Base-by-base conservation (phyloP, 371 early-diverging fungal species). In the Nematocida ironsii region DNA sequence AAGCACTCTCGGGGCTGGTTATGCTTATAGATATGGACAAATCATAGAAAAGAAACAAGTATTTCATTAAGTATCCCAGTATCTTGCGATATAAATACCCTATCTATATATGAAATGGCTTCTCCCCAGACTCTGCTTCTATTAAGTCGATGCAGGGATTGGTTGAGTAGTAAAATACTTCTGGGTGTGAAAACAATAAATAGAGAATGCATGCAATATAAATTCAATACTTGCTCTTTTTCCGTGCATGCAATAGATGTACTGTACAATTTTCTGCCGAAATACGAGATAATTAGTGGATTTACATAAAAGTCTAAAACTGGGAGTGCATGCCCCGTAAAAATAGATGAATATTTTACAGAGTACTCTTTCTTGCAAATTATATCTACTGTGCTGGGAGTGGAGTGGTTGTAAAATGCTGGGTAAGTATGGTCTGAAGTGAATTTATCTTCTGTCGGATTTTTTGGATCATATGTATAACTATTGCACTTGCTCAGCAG, bases 1-100 rank as follows among this genome's bases (percentile, higher is more conserved):
- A 78, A 69, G 80, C 80, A 40, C 54, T 78, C 33, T 78, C 80
- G 27, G 80, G 80, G 20, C 80, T 78, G 62, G 70, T 78, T 9
- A 70, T 78, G 71, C 80, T 78, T 18, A 69, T 47, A 7, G 57
- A 25, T 7, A 67, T 20, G 27, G n/a, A 48, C 40, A 33, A 23
- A 23, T 48, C 23, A 56, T 5, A 70, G 39, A n/a, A 18, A 60
- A 57, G 52, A 57, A 18, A 72, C 18, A 47, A n/a, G 27, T 55
- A 78, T 18, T 45, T 78, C 71, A 25, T 16, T 25, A 11, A 78
- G 60, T 7, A 33, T 47, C 13, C 80, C 80, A 18, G 45, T 27
- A 2, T 56, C 69, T 33, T 56, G 64, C 1, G 69, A 42, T 45
- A 78, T 47, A 55, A 78, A 70, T 9, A 61, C n/a, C 16, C 27